These are phyloP conservation scores for Flammula alnicola DNA, from an alignment of 1,284 basidiomycete genomes.

Conservation along the genomic window DNA sequence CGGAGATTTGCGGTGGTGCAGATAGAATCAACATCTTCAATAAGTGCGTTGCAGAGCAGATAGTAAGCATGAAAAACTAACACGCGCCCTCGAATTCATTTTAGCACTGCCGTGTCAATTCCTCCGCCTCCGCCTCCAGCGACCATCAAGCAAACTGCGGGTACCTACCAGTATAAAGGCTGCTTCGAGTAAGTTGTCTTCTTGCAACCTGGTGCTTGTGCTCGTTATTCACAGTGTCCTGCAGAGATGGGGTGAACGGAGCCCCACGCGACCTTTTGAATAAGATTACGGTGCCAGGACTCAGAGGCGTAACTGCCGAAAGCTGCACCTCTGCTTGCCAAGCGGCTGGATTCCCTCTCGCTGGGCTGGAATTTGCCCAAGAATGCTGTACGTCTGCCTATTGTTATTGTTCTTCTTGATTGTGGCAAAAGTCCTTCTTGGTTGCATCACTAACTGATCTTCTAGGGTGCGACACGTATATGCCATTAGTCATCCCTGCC, in stretches of 20 bases:
- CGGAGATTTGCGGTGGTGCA: slow-evolving; percentile 62
- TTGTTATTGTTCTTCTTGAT: not conserved
- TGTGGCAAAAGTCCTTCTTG: not conserved
- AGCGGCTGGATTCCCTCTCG: slow-evolving; percentile 17
- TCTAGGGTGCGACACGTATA: slow-evolving; percentile 26
- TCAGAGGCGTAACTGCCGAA: slow-evolving; percentile 18
- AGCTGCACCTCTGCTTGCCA: slow-evolving; percentile 21
- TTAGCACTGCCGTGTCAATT: too few species aligned
- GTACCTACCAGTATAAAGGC: slow-evolving; percentile 12
- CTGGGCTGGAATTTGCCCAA: slow-evolving; percentile 20
- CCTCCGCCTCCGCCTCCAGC: slow-evolving; percentile 3
- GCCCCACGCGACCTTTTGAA: slow-evolving; percentile 11
- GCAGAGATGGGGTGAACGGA: slow-evolving; percentile 15
- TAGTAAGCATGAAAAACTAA: too few species aligned
- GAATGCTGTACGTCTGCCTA: slow-evolving; percentile 31
- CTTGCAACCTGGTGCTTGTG: not conserved
- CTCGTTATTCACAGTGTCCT: not conserved
- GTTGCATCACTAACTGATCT: not conserved
- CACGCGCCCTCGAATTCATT: too few species aligned
- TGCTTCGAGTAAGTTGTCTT: slow-evolving; percentile 10
- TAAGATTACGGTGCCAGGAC: slow-evolving; percentile 16
- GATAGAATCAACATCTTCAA: slow-evolving; percentile 57
- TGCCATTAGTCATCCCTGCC: slow-evolving; percentile 13
- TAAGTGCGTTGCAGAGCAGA: not conserved
- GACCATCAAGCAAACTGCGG: slow-evolving; percentile 8